A percentile compares a stretch with the other conserved stretches of the same genome.
These are phyloP conservation scores for Styphnolobium japonicum DNA, from an alignment of 306 rosid species.

Conservation along the genomic window DNA sequence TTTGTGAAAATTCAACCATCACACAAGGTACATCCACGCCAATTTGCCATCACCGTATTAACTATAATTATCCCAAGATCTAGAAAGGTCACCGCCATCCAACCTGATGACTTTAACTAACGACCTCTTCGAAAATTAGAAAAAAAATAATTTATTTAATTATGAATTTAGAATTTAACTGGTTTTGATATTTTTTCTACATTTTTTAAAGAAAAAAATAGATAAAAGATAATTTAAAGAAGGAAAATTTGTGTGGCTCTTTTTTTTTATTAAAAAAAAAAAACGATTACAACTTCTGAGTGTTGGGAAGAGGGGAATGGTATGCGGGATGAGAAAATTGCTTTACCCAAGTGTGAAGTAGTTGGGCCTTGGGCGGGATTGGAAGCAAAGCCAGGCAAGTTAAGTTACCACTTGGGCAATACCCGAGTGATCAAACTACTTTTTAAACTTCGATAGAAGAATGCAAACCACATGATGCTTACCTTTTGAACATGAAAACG, in stretches of 20 bases:
- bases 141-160: background rate
- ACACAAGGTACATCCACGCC: background rate
- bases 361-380: background rate
- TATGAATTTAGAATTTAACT: background rate
- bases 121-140: background rate
- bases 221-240: background rate
- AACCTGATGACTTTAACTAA: background rate
- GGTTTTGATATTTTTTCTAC: background rate
- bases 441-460: background rate
- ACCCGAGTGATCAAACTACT: background rate
- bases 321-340: background rate
- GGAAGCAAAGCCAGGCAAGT: background rate
- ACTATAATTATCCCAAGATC: conserved; percentile 1
- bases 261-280: background rate
- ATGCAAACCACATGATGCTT: conserved; percentile 3
- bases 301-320: background rate
- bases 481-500: background rate
- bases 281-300: background rate
- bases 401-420: background rate
- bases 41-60: background rate
- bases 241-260: background rate
- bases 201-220: background rate
- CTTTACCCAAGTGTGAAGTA: background rate
- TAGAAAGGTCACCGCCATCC: background rate
- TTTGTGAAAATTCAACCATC: conserved; percentile 3